phyloP scores from a whole-genome alignment of 768 basidiomycete species.

The Suillus clintonianus region DNA sequence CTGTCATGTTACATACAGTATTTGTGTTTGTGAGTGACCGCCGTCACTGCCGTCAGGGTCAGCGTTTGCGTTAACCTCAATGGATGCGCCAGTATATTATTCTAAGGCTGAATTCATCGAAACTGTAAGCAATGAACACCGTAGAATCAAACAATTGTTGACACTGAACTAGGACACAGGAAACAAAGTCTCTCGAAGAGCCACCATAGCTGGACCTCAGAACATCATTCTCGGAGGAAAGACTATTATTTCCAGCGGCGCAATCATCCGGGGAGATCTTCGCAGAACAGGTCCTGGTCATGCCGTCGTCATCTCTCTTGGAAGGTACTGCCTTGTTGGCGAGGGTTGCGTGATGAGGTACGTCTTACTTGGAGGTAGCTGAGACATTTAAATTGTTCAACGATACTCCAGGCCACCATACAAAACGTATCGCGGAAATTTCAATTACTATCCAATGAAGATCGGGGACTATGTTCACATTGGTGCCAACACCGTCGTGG shows the following conservation, averaged over 20 bases:
- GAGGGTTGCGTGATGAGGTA: conserved; percentile 89
- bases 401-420: conserved; percentile 65
- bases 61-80: conserved; percentile 21
- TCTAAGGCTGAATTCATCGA: conserved; percentile 86
- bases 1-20: too few relatives aligned
- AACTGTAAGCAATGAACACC: conserved; percentile 54
- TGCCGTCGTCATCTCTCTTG: conserved; percentile 91
- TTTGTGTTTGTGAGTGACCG: neutral
- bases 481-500: conserved; percentile 84
- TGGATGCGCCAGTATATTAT: conserved; percentile 80
- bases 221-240: conserved; percentile 98
- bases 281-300: conserved; percentile 87
- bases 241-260: conserved; percentile 88
- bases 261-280: conserved; percentile 93
- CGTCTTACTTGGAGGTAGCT: conserved; percentile 15
- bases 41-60: neutral
- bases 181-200: conserved; percentile 92
- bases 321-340: conserved; percentile 89
- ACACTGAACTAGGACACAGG: conserved; percentile 73
- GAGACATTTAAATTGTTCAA: neutral
- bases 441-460: conserved; percentile 98
- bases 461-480: conserved; percentile 95
- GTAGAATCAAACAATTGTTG: neutral
- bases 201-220: conserved; percentile 89
- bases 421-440: conserved; percentile 86